Percentiles rank a stretch among this genome's conserved stretches.
phyloP scores from a whole-genome alignment of 2,329 filamentous ascomycete genomes.

The Colletotrichum sp. region DNA sequence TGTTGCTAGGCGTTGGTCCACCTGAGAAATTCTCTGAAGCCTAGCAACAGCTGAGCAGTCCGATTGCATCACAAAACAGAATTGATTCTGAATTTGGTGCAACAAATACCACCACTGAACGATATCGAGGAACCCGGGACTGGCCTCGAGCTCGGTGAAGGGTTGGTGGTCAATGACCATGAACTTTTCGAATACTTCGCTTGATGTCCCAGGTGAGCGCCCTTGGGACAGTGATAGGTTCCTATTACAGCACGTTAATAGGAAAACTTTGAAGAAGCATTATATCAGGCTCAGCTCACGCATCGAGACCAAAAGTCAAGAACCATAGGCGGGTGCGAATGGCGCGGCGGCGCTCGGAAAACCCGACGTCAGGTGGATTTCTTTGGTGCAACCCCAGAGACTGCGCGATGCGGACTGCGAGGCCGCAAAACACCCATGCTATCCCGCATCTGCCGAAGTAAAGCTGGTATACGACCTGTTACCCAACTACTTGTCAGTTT shows the following conservation, averaged over 20 bases:
- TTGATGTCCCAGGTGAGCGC: neutral
- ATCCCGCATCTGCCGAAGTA: neutral
- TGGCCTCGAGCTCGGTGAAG: neutral
- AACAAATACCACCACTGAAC: neutral
- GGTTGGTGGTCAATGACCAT: neutral
- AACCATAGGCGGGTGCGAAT: neutral
- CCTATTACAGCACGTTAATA: neutral
- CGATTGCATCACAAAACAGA: neutral
- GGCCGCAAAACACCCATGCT: neutral
- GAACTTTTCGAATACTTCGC: neutral
- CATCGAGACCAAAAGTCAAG: neutral
- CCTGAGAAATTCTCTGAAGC: neutral
- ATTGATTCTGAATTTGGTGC: neutral
- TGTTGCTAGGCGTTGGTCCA: neutral
- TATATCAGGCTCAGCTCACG: neutral
- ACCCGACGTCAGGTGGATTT: neutral
- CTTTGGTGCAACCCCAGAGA: neutral
- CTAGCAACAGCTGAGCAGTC: neutral
- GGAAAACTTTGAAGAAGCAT: rapidly evolving
- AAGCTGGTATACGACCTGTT: neutral
- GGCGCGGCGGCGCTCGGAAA: neutral
- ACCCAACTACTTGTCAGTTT: too few relatives aligned
- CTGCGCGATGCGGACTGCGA: neutral
- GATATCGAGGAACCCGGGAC: neutral
- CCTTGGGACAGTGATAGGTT: neutral